phyloP scores from a whole-genome alignment of 2,329 filamentous ascomycete genomes.

The Dothideomycetes sp. region DNA sequence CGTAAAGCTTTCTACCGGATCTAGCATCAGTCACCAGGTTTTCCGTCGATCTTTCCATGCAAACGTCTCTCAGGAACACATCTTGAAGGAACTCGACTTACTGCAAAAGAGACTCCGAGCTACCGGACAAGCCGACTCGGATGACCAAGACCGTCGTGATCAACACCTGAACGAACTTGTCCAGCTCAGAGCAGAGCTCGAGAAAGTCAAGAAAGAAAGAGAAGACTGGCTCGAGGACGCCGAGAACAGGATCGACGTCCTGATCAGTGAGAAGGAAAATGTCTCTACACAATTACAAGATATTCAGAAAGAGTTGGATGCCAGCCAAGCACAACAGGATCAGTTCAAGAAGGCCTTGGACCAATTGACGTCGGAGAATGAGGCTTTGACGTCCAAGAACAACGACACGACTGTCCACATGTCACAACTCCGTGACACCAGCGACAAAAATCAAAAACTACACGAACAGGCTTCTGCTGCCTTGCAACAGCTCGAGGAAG shows the following conservation, averaged over 20 bases:
- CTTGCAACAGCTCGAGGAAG: conserved; percentile 3
- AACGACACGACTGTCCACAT: not conserved
- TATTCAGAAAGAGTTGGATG: conserved; percentile 14
- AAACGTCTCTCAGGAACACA: conserved; percentile 15
- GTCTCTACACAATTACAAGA: conserved; percentile 17
- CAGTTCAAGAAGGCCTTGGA: conserved; percentile 14
- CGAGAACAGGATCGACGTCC: conserved; percentile 25
- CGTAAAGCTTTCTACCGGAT: conserved; percentile 14
- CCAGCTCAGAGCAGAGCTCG: conserved; percentile 12
- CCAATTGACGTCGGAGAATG: conserved; percentile 4
- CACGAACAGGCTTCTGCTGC: conserved; percentile 4
- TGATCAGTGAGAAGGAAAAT: conserved; percentile 24
- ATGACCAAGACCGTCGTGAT: conserved; percentile 9
- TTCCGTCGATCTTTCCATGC: conserved; percentile 16
- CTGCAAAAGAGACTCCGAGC: conserved; percentile 15
- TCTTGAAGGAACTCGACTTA: conserved; percentile 16
- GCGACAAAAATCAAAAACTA: conserved; percentile 3
- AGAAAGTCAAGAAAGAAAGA: conserved; percentile 21
- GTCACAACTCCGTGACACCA: conserved; percentile 2
- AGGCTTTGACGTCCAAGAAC: conserved; percentile 6
- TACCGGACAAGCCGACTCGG: conserved; percentile 4
- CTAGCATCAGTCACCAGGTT: conserved; percentile 15
- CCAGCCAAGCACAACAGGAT: conserved; percentile 17
- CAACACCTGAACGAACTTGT: conserved; percentile 14
- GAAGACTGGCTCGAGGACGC: conserved; percentile 28